Evolutionary conservation across 495 filamentous ascomycete species (phyloP), one percentile per base, ranked within the genome.

Genomic region (Talaromyces trachyspermus): DNA sequence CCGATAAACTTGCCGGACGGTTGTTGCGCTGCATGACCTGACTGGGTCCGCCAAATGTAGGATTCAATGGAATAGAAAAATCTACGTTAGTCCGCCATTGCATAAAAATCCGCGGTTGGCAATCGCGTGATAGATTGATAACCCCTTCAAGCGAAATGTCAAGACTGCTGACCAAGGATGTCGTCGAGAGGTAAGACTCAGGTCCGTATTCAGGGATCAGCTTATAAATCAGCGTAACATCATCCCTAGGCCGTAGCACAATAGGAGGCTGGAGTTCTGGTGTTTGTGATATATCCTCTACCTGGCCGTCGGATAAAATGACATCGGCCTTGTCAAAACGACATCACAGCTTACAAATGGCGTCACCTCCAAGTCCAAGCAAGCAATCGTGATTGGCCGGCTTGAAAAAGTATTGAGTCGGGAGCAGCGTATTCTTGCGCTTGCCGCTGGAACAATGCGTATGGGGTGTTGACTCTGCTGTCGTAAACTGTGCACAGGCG

Each of bases 341-440:
- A 89, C 78, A 57, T 85, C 80, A 54, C 80, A 87, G 29, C 80
- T 78, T 40, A 88, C 77, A 51, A 88, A 89, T 17, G 88, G 82
- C 0, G 88, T 91, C 45, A 94, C 83, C 62, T 96, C 90, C 42
- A 95, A 70, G 61, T 95, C 89, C 14, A 96, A 72, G 41, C 85
- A 84, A 17, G 90, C 89, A 37, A 94, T 76, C 0, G 91, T 74
- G 18, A 79, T 74, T n/a, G 80, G 72, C 48, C 76, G 80, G 11
- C 77, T 71, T 17, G 80, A 75, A 5, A 75, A 75, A 6, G 78
- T 76, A 49, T 81, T 85, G 20, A 84, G 70, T 48, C 82, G 78
- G 5, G 88, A 81, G 60, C 94, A 95, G 24, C 88, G 75, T 40
- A 95, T 80, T 22, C 88, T 79, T 19, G 87, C 85, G 61, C 88